Evolutionary conservation across 1,139 yeast genomes (phyloP).

Genomic region (Geotrichum klebahnii): DNA sequence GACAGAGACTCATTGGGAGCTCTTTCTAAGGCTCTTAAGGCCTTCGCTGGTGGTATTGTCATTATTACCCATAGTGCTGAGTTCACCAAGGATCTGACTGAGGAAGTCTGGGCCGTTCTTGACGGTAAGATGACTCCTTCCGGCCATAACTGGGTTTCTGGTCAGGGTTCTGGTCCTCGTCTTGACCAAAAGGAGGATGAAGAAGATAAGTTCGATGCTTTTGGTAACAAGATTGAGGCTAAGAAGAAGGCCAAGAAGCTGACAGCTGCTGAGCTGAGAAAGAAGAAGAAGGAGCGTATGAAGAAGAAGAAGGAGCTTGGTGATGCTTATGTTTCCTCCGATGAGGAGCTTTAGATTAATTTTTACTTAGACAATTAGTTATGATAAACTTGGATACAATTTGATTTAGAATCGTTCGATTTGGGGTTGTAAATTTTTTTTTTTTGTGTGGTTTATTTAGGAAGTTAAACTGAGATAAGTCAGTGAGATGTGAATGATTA

Average conservation of each 20-base stretch:
- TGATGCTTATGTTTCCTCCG: conserved; percentile 97
- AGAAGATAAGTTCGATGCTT: conserved; percentile 97
- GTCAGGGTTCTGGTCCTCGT: conserved; percentile 99
- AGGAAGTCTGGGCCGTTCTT: conserved; percentile 99
- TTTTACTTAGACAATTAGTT: no score
- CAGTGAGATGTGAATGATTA: no score
- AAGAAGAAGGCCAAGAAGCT: conserved; percentile 96
- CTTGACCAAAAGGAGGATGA: conserved; percentile 89
- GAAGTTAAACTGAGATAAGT: no score
- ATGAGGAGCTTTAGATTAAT: conserved; percentile 57
- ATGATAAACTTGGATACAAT: no score
- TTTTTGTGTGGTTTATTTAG: no score
- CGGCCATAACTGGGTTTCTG: conserved; percentile 99
- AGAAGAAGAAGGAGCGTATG: conserved; percentile 99
- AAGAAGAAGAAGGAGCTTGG: conserved; percentile 99
- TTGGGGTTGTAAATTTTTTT: no score
- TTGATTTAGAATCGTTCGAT: no score
- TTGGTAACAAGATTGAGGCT: conserved; percentile 98
- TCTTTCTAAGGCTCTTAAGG: conserved; percentile 96
- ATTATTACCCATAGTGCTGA: conserved; percentile 99
- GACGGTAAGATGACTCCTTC: conserved; percentile 99
- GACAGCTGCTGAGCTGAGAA: conserved; percentile 97
- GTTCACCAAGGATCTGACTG: conserved; percentile 98
- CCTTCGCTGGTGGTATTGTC: conserved; percentile 98
- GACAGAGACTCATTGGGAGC: conserved; percentile 99